phyloP scores from a whole-genome alignment of 805 yeast species.

The Candida khao-thaluensis region DNA sequence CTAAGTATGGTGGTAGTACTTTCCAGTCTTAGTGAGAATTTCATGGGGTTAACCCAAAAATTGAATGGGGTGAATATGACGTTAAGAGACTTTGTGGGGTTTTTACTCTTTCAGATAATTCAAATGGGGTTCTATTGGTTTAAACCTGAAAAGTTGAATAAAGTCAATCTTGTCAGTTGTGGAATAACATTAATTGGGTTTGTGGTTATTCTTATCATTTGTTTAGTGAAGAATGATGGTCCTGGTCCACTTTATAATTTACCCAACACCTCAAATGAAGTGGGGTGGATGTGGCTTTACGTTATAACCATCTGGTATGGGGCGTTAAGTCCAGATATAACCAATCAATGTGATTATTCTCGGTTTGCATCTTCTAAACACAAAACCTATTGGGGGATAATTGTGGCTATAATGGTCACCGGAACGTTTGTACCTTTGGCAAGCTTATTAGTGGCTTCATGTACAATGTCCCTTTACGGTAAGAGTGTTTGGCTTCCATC shows the following conservation, averaged over 20 bases:
- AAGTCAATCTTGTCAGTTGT: constrained; percentile 25
- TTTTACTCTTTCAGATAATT: constrained; percentile 44
- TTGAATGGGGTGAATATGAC: constrained; percentile 38
- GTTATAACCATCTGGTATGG: constrained; percentile 41
- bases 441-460: constrained; percentile 47
- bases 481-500: constrained; percentile 48
- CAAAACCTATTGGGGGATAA: constrained; percentile 22
- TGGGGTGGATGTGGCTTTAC: constrained; percentile 41
- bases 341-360: constrained; percentile 41
- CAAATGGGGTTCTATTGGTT: constrained; percentile 39
- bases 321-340: constrained; percentile 35
- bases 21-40: constrained; percentile 37
- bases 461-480: constrained; percentile 37
- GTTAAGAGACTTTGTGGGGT: constrained; percentile 42
- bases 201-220: constrained; percentile 33
- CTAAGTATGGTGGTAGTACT: constrained; percentile 39
- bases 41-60: constrained; percentile 38
- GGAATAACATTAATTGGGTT: constrained; percentile 31
- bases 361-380: constrained; percentile 25
- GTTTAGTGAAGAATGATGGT: constrained; percentile 28
- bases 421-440: constrained; percentile 48
- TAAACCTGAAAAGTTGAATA: constrained; percentile 44
- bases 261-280: constrained; percentile 2
- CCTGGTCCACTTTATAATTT: constrained; percentile 22
- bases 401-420: constrained; percentile 32